phyloP scores from a whole-genome alignment of 2,329 filamentous ascomycete species.

The Leptographium wingfieldii region DNA sequence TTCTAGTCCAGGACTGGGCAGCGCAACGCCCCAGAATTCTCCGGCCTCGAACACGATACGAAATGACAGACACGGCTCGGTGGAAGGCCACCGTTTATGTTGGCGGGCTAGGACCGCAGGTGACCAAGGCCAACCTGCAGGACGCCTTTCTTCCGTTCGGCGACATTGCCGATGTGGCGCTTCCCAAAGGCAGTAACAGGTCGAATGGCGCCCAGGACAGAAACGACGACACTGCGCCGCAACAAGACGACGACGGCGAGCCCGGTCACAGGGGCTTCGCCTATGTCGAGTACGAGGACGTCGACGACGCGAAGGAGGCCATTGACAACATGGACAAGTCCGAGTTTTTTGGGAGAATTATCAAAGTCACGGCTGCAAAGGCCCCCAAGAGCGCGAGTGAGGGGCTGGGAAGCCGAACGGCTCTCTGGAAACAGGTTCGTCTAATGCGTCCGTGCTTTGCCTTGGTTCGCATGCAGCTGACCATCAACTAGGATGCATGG shows the following conservation, averaged over 20 bases:
- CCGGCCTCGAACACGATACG: constrained; percentile 8
- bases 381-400: constrained; percentile 80
- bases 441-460: too few species aligned
- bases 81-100: constrained; percentile 90
- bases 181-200: constrained; percentile 77
- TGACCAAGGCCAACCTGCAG: constrained; percentile 63
- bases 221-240: not conserved
- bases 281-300: constrained; percentile 86
- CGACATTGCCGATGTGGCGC: constrained; percentile 79
- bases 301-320: constrained; percentile 78
- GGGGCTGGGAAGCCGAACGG: constrained; percentile 82
- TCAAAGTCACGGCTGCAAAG: constrained; percentile 88
- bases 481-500: constrained; percentile 65
- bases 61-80: constrained; percentile 70
- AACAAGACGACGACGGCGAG: not conserved
- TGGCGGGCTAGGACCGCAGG: constrained; percentile 70
- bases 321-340: constrained; percentile 99
- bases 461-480: constrained; percentile 8
- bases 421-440: constrained; percentile 89
- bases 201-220: constrained; percentile 33
- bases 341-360: constrained; percentile 81
- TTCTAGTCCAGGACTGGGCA: not conserved
- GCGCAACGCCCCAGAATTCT: not conserved
- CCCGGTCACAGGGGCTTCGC: constrained; percentile 71
- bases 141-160: constrained; percentile 96